Evolutionary conservation across 176 grass and related monocot species (phyloP), one percentile per base, ranked within the genome.

Genomic region (Raddia distichophylla): DNA sequence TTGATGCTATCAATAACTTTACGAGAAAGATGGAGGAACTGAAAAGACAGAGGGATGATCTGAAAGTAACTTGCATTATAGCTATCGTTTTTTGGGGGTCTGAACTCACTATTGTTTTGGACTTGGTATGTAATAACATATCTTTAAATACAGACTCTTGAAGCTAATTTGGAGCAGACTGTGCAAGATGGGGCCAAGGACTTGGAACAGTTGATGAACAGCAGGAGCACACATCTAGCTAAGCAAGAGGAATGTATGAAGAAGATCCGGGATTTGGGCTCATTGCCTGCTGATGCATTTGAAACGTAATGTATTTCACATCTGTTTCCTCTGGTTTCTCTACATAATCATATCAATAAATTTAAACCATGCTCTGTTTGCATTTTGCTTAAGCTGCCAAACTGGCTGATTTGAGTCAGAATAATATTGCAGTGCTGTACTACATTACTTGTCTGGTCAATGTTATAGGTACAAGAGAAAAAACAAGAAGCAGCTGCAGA

Each of bases 241-340:
- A 99, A 95, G 65, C 96, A 99, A 84, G 96, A 99, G 37, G 96
- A 99, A 18, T 95, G 91, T 80, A 88, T 87, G 93, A 99, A 93
- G 84, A 99, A 99, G 79, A 99, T 99, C 46, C 84, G 96, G 78
- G 96, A 99, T 69, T 77, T 99, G 76, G 96, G 96, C 45, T 95
- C 93, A 9, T 88, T 99, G 86, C 96, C 96, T 74, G 88, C 92
- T 71, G 88, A 95, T 87, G 93, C 92, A 84, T 99, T 95, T 86
- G 96, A 99, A 77, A 91, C 80, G 96, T 99, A 95, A 69, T 71
- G 13, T 43, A 79, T 84, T 84, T 61, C 58, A 40, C 12, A 8
- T 18, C 40, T 35, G 20, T 32, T 61, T 61, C 10, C 22, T 61
- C 12, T 13, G 13, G 50, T 37, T 7, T 15, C 18, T 8, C 51